Conservation (phyloP, 768 basidiomycete genomes). For the Aureoboletus auriporus region DNA sequence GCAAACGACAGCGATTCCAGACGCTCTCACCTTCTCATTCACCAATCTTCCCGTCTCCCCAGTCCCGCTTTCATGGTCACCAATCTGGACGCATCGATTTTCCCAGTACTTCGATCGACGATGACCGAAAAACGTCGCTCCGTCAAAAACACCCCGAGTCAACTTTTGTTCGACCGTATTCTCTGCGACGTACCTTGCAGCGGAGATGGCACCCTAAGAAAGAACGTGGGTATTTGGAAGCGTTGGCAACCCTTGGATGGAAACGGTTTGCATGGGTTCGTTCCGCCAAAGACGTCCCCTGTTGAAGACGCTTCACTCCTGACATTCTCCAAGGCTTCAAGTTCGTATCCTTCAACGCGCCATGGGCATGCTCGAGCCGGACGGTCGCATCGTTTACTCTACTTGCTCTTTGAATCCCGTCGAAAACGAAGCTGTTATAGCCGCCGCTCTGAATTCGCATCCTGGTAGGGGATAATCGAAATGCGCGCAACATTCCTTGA, state of each 20-base stretch:
- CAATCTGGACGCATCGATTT: constrained; percentile 91
- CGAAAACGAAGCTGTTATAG: constrained; percentile 95
- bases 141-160: constrained; percentile 36
- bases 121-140: constrained; percentile 27
- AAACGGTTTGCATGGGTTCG: constrained; percentile 84
- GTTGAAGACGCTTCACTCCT: background rate
- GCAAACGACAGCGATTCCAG: constrained; percentile 96
- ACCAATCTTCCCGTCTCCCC: constrained; percentile 93
- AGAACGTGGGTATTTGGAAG: constrained; percentile 95
- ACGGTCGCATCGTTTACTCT: constrained; percentile 95
- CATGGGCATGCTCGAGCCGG: constrained; percentile 77
- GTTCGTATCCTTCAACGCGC: constrained; percentile 88
- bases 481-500: background rate
- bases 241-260: constrained; percentile 86
- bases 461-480: constrained; percentile 43
- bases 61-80: constrained; percentile 92
- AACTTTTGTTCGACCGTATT: constrained; percentile 86
- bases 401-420: constrained; percentile 97
- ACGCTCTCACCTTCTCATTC: constrained; percentile 93
- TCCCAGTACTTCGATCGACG: constrained; percentile 52
- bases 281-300: constrained; percentile 3
- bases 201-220: constrained; percentile 93
- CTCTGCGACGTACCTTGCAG: constrained; percentile 97
- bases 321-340: constrained; percentile 62
- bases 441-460: constrained; percentile 70